phyloP scores from a whole-genome alignment of 2,329 filamentous ascomycete species.

The Diaporthe citriasiana region DNA sequence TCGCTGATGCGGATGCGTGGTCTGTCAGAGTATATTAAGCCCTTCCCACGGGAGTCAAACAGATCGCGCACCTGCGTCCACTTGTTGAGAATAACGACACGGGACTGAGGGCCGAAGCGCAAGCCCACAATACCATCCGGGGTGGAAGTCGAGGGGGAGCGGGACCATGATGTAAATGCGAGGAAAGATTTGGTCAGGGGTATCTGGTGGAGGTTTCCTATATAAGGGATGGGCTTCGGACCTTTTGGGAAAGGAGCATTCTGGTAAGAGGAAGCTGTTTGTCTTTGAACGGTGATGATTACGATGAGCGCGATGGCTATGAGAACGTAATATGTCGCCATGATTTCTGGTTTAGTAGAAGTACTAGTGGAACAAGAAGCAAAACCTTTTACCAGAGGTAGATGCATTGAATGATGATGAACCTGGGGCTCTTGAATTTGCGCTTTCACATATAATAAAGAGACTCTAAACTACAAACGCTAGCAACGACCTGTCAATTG shows the following conservation, averaged over 20 bases:
- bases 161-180: conserved; percentile 43
- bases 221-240: conserved; percentile 43
- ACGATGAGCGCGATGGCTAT: conserved; percentile 10
- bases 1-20: conserved; percentile 40
- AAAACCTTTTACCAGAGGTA: neutral
- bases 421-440: neutral
- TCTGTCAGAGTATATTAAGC: conserved; percentile 45
- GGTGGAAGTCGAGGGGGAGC: conserved; percentile 39
- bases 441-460: neutral
- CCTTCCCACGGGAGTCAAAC: conserved; percentile 44
- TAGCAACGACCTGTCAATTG: neutral
- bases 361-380: neutral
- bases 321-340: conserved; percentile 14
- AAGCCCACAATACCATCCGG: conserved; percentile 44
- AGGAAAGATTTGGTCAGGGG: conserved; percentile 42
- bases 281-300: neutral
- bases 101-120: conserved; percentile 43
- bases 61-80: conserved; percentile 46
- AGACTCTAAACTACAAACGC: neutral
- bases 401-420: neutral
- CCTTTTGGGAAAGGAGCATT: conserved; percentile 43
- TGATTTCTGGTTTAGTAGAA: neutral
- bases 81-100: conserved; percentile 45
- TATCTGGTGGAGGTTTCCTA: conserved; percentile 47
- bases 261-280: neutral